A percentile compares a stretch with the other conserved stretches of the same genome.
Evolutionary conservation across 768 basidiomycete genomes (phyloP).

Genomic region (Chlorophyllum brunneum): DNA sequence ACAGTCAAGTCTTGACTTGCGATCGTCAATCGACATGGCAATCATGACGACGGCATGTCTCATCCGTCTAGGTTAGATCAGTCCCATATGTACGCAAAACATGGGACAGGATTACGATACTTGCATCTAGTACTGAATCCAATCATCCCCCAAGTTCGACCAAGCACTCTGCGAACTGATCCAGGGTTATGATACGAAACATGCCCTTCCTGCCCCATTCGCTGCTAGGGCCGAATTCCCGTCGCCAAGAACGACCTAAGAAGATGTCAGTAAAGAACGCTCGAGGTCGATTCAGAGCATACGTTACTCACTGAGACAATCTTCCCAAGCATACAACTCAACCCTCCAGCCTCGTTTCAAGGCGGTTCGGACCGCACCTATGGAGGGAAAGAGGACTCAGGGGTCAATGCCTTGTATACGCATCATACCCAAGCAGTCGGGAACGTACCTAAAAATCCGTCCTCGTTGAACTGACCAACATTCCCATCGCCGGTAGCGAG

Average conservation of each 20-base stretch:
- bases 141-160: conserved; percentile 33
- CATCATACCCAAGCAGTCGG: neutral
- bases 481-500: conserved; percentile 94
- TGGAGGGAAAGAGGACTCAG: neutral
- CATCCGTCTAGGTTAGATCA: no score
- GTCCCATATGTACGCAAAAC: no score
- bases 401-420: neutral
- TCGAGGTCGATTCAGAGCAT: neutral
- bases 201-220: conserved; percentile 45
- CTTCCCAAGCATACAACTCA: conserved; percentile 93
- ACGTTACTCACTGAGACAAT: conserved; percentile 57
- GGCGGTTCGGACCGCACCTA: conserved; percentile 76
- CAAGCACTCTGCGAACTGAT: conserved; percentile 60
- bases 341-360: conserved; percentile 89
- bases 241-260: conserved; percentile 61
- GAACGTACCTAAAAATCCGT: conserved; percentile 71
- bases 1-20: no score
- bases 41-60: no score
- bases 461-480: conserved; percentile 87
- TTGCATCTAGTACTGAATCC: neutral
- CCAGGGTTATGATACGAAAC: conserved; percentile 61
- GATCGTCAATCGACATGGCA: no score
- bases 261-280: neutral
- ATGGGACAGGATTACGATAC: no score
- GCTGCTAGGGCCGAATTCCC: conserved; percentile 60